A percentile compares a stretch with the other conserved stretches of the same genome.
phyloP scores from a whole-genome alignment of 2,329 filamentous ascomycete species.

The Alternaria hordeiaustralica region DNA sequence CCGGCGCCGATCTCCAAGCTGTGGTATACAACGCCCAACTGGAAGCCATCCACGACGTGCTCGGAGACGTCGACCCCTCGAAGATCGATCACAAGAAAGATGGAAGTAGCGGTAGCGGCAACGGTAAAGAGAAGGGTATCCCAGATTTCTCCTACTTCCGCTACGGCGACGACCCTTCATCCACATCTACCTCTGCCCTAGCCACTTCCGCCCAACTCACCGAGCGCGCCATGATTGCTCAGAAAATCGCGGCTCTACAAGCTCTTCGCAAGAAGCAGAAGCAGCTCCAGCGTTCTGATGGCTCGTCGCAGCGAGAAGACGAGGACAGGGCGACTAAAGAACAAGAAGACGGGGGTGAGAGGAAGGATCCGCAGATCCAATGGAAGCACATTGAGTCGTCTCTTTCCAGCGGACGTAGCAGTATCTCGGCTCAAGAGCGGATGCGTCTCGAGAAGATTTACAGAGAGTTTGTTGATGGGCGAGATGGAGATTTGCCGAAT shows the following conservation, averaged over 20 bases:
- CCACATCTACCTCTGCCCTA: constrained; percentile 33
- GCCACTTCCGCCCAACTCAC: constrained; percentile 65
- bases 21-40: constrained; percentile 96
- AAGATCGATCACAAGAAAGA: constrained; percentile 40
- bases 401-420: constrained; percentile 77
- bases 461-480: constrained; percentile 86
- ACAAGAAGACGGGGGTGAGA: constrained; percentile 48
- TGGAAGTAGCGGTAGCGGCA: constrained; percentile 11
- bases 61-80: constrained; percentile 63
- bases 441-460: constrained; percentile 81
- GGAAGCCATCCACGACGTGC: constrained; percentile 92
- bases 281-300: constrained; percentile 45
- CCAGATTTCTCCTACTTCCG: constrained; percentile 70
- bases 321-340: constrained; percentile 14
- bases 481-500: constrained; percentile 94
- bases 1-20: constrained; percentile 92
- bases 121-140: constrained; percentile 32
- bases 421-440: constrained; percentile 81
- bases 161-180: constrained; percentile 66
- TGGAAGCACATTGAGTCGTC: constrained; percentile 85
- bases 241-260: constrained; percentile 84
- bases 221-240: constrained; percentile 77
- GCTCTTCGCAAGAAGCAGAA: constrained; percentile 70
- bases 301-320: constrained; percentile 22
- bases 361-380: constrained; percentile 76